Evolutionary conservation across 176 grass and related monocot genomes (phyloP).

Genomic region (Triticum timopheevii): DNA sequence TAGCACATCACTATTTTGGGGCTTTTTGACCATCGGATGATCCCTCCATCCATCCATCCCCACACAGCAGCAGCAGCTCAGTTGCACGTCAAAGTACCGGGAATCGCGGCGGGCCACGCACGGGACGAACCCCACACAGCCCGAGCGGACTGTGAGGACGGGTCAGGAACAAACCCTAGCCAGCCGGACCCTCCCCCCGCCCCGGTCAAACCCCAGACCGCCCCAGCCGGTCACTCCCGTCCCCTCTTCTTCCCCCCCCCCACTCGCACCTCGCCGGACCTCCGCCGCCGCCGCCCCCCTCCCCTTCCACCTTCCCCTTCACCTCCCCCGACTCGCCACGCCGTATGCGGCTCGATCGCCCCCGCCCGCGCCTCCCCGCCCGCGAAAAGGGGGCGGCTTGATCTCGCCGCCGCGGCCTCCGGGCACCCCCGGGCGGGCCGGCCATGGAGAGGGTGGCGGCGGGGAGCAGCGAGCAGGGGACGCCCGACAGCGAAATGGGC

Average conservation of each 20-base stretch:
- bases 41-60: not conserved
- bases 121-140: not conserved
- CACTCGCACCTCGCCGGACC: slow-evolving; percentile 34
- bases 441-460: slow-evolving; percentile 38
- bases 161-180: slow-evolving; percentile 53
- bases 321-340: not conserved
- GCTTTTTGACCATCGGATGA: slow-evolving; percentile 36
- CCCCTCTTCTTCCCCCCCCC: not conserved
- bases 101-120: slow-evolving; percentile 52
- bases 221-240: slow-evolving; percentile 27
- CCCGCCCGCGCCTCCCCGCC: not conserved
- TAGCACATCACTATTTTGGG: slow-evolving; percentile 19
- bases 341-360: slow-evolving; percentile 26
- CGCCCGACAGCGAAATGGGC: slow-evolving; percentile 53
- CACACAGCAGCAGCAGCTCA: too few relatives aligned
- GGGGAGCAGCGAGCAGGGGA: slow-evolving; percentile 58
- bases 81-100: slow-evolving; percentile 46
- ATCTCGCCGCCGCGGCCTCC: not conserved
- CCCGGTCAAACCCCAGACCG: slow-evolving; percentile 34
- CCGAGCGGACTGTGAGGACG: not conserved
- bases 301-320: not conserved
- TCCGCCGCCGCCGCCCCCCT: not conserved
- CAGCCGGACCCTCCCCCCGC: slow-evolving; percentile 33
- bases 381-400: not conserved
- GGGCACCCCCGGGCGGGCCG: not conserved